Conservation (phyloP, 2,329 filamentous ascomycete genomes). For the Cytospora schulzeri region DNA sequence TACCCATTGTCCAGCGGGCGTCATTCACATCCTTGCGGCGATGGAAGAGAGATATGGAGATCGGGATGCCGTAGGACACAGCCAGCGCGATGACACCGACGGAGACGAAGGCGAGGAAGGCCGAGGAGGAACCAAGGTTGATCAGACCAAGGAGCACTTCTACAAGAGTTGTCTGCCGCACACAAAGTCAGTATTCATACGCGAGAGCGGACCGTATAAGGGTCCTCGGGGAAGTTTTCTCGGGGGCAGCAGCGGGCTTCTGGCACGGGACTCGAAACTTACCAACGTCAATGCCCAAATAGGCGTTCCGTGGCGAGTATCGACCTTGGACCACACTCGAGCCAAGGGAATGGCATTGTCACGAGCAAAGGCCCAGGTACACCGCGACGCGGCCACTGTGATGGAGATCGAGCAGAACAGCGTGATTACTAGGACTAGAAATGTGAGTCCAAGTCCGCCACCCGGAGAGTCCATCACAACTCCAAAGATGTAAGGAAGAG, state of each 20-base stretch:
- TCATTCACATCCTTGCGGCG: slow-evolving; percentile 48
- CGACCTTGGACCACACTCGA: slow-evolving; percentile 52
- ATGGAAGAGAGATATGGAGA: slow-evolving; percentile 51
- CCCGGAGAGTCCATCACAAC: slow-evolving; percentile 53
- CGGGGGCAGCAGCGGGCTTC: not conserved
- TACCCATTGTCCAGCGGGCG: slow-evolving; percentile 52
- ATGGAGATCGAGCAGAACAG: slow-evolving; percentile 65
- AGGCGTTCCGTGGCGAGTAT: slow-evolving; percentile 54
- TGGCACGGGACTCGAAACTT: not conserved
- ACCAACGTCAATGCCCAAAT: slow-evolving; percentile 56
- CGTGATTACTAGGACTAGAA: slow-evolving; percentile 58
- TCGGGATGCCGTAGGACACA: slow-evolving; percentile 58
- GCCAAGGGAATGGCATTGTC: slow-evolving; percentile 59
- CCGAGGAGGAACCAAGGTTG: slow-evolving; percentile 59
- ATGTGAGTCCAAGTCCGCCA: slow-evolving; percentile 52
- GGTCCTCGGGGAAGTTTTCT: not conserved
- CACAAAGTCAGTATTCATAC: not conserved
- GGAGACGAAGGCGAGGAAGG: slow-evolving; percentile 58
- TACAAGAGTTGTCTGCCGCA: slow-evolving; percentile 46
- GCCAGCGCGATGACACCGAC: slow-evolving; percentile 60
- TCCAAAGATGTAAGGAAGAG: slow-evolving; percentile 56
- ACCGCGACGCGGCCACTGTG: slow-evolving; percentile 67
- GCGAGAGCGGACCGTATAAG: not conserved
- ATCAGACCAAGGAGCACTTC: slow-evolving; percentile 58
- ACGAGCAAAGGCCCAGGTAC: slow-evolving; percentile 66